Evolutionary conservation across 148 eudicot genomes (phyloP).

Genomic region (Rhododendron williamsianum): DNA sequence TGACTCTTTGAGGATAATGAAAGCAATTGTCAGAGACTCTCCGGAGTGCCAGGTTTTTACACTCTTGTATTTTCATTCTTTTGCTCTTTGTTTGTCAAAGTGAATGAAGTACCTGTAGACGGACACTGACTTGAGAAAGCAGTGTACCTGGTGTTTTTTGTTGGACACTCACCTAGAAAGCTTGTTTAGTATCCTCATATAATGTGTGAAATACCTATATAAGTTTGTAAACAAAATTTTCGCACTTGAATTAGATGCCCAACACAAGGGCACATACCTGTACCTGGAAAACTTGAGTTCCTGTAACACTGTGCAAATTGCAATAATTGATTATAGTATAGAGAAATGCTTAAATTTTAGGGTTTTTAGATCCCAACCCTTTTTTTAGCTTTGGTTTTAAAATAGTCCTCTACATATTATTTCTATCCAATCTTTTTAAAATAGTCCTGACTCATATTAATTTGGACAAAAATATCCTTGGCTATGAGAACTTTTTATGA

Average conservation of each 20-base stretch:
- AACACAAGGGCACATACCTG: neutral
- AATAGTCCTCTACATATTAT: too few relatives aligned
- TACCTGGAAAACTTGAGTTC: neutral
- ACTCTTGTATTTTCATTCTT: neutral
- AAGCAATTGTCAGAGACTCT: constrained; percentile 42
- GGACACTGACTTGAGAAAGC: neutral
- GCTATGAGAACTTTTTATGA: too few relatives aligned
- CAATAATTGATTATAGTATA: neutral
- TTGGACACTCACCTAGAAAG: neutral
- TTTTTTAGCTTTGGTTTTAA: too few relatives aligned
- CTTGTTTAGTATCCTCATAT: neutral
- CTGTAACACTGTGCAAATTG: neutral
- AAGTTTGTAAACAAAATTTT: neutral
- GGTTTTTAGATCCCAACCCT: too few relatives aligned
- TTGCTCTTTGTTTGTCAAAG: neutral
- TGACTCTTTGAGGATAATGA: constrained; percentile 57
- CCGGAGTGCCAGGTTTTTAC: constrained; percentile 60
- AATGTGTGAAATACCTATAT: neutral
- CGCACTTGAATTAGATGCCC: neutral
- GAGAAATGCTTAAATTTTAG: neutral
- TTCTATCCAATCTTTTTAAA: too few relatives aligned
- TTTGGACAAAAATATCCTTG: too few relatives aligned
- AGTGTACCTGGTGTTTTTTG: neutral
- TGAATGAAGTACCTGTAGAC: neutral
- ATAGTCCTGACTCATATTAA: too few relatives aligned